Conservation (phyloP, 495 filamentous ascomycete species). For the Annulohypoxylon stygium region DNA sequence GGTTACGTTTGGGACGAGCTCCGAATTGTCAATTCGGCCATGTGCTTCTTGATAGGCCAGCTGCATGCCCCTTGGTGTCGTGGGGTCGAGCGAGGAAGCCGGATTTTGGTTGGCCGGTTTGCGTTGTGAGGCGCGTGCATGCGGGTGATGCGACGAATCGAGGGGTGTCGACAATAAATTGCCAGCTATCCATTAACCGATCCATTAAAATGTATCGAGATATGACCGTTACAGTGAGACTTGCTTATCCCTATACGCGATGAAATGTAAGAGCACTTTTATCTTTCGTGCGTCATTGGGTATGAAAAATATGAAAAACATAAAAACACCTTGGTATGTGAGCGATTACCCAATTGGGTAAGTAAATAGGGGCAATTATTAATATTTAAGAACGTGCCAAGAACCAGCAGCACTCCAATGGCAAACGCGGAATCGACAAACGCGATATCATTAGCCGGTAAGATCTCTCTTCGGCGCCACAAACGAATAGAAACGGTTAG, state of each 20-base stretch:
- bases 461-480: neutral
- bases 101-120: constrained; percentile 30
- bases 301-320: neutral
- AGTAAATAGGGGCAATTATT: neutral
- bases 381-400: neutral
- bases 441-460: neutral
- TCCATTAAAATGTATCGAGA: neutral
- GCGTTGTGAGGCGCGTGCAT: constrained; percentile 44
- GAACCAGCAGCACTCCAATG: neutral
- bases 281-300: neutral
- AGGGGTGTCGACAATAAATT: neutral
- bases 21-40: constrained; percentile 24
- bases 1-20: constrained; percentile 9
- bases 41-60: constrained; percentile 37
- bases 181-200: constrained; percentile 9
- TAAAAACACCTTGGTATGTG: neutral
- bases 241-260: neutral
- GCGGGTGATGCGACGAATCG: constrained; percentile 24
- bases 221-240: neutral
- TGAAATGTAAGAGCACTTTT: neutral
- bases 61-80: constrained; percentile 39
- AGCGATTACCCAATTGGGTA: neutral
- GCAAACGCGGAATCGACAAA: neutral
- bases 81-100: constrained; percentile 27
- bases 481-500: neutral